Base-by-base conservation (phyloP, 2,329 filamentous ascomycete species). In the Fusarium illudens region DNA sequence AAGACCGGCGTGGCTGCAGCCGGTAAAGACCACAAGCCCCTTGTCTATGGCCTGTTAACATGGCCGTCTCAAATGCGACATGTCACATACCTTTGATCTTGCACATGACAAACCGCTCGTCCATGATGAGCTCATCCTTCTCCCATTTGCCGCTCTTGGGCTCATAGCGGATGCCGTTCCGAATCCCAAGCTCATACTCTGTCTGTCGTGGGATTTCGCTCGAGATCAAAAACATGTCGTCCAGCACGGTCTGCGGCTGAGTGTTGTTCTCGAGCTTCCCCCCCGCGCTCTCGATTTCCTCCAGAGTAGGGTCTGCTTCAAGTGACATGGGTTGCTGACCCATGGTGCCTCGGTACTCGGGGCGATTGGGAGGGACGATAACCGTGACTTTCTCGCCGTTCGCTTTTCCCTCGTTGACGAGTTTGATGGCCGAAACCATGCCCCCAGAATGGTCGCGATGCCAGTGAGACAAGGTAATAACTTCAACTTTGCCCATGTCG, bases 371-470 rank as follows among this genome's bases (percentile, higher is more conserved):
- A 64, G 87, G 85, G n/a, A 87, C 68, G 60, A 87, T 84, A 3
- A 83, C 79, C 0, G 80, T 64, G 2, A 86, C 69, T 1, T 76
- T 69, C 3, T 71, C 68, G 0, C 72, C 46, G 4, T 65, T 52
- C 4, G 63, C 64, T 62, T 51, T 73, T 52, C 69, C 80, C 80
- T 78, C 72, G 4, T 79, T 80, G 44, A 87, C 83, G 78, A 83
- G 78, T 17, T 76, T 71, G 44, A 87, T 75, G n/a, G 85, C 84
- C 44, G 77, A 77, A 19, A 82, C 73, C 74, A 88, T 78, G 6
- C 85, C 84, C 9, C 83, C 83, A 25, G 84, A 85, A 65, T 87
- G 84, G 64, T 87, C 84, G 36, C 84, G 79, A 74, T 87, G 84
- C 85, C 85, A 86, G 67, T 86, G 82, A 6, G 83, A 84, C 22